Base-by-base conservation (phyloP, 2,329 filamentous ascomycete genomes). In the Colletotrichum sansevieriae region DNA sequence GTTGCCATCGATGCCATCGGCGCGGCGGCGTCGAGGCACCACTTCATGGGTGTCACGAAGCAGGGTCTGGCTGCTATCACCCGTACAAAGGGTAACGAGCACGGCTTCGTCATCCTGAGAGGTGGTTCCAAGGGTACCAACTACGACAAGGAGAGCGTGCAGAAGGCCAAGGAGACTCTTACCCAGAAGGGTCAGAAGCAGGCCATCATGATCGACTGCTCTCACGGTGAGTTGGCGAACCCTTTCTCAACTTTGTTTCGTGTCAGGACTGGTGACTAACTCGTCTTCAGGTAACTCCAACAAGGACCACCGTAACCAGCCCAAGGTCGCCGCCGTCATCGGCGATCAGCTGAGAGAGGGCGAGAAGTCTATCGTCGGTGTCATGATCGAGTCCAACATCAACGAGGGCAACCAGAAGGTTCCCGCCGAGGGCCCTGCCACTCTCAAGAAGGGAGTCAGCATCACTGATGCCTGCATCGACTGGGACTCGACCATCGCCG, bases 311-410 rank as follows among this genome's bases (percentile, higher is more conserved):
- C 91, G 92, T 76, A 99, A 99, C 83, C 95, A 99, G 84, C 96
- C 96, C 75, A 92, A 95, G 83, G 95, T 98, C 51, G 94, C 95
- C 72, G 88, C 92, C 79, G 87, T 86, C 60, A 84, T 99, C 70
- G 91, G 88, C 37, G 93, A 97, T 63, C 95, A 99, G 84, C 86
- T 99, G 72, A 90, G 92, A 59, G 90, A 92, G 72, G 95, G 95
- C 68, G 93, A 99, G 84, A 91, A 89, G 68, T 91, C 89, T 72
- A 97, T 99, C 75, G 88, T 98, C 72, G 96, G 95, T 78, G 94
- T 98, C 77, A 99, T 99, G 95, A 97, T 99, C 75, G 95, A 99
- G 85, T 97, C 94, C 77, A 95, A 98, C 83, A 95, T 98, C 85
- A 90, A 95, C 80, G 96, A 97, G 83, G 88, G 89, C 73, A 93